Evolutionary conservation across 805 yeast species (phyloP).

Genomic region (Metschnikowia vanudenii): DNA sequence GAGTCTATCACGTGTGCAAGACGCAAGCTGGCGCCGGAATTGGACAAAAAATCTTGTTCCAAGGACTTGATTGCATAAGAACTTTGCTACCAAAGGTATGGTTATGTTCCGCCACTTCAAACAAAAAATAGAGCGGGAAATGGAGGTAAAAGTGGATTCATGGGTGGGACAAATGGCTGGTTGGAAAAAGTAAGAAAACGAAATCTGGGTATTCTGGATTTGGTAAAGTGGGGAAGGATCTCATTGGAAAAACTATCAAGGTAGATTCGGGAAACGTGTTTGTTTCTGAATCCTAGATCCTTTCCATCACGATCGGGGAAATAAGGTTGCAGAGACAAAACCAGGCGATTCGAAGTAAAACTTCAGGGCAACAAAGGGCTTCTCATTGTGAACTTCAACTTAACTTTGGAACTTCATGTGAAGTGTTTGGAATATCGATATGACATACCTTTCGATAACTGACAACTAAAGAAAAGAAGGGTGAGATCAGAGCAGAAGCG

Average conservation of each 20-base stretch:
- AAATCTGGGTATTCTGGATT: neutral
- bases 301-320: too few relatives aligned
- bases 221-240: too few relatives aligned
- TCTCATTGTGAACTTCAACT: neutral
- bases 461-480: conserved; percentile 19
- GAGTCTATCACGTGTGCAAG: conserved; percentile 9
- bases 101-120: neutral
- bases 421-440: neutral
- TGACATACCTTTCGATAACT: conserved; percentile 25
- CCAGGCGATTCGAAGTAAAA: too few relatives aligned
- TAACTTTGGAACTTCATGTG: neutral
- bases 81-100: neutral
- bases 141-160: neutral
- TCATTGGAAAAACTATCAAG: too few relatives aligned
- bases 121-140: neutral
- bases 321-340: too few relatives aligned
- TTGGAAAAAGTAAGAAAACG: neutral
- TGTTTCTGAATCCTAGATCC: too few relatives aligned
- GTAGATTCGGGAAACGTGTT: too few relatives aligned
- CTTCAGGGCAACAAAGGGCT: too few relatives aligned
- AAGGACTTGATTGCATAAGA: neutral
- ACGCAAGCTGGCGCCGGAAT: conserved; percentile 5
- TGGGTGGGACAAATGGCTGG: neutral
- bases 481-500: conserved; percentile 10
- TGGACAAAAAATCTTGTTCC: neutral